phyloP scores from a whole-genome alignment of 2,329 filamentous ascomycete species.

The Aspergillus fischeri region DNA sequence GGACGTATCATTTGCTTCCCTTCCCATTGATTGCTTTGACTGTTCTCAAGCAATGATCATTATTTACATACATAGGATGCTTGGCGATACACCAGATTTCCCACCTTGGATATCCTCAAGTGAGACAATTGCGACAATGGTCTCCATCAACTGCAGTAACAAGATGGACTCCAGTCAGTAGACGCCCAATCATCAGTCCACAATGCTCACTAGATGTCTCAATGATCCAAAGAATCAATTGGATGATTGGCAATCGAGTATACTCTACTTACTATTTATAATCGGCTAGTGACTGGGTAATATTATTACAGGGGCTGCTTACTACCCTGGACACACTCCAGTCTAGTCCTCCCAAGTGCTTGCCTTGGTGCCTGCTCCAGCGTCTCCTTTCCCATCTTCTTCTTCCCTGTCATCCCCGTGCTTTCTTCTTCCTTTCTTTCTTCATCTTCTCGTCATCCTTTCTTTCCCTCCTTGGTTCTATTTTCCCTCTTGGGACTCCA shows the following conservation, averaged over 20 bases:
- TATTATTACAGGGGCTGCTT: not conserved
- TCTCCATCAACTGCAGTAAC: not conserved
- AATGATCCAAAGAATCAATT: not conserved
- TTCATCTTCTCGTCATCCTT: conserved; percentile 1
- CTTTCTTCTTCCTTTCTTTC: conserved; percentile 7
- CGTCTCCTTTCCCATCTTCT: conserved; percentile 7
- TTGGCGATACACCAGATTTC: not conserved
- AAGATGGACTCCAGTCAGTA: not conserved
- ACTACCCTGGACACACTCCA: not conserved
- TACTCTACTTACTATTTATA: not conserved
- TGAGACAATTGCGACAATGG: not conserved
- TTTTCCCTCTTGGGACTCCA: not conserved
- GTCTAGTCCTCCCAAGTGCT: not conserved
- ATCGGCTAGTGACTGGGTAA: not conserved
- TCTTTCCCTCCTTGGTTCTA: conserved; percentile 6
- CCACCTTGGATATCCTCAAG: not conserved
- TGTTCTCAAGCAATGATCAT: not conserved
- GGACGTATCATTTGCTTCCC: not conserved
- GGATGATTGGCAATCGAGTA: not conserved
- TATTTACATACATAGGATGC: not conserved
- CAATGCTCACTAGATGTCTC: not conserved
- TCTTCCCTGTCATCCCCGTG: conserved; percentile 9
- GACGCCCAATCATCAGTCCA: not conserved
- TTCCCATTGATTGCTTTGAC: not conserved
- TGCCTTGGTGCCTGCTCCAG: conserved; percentile 2